Conservation (phyloP, 202 grass and related monocot genomes). For the Hordeum pubiflorum region DNA sequence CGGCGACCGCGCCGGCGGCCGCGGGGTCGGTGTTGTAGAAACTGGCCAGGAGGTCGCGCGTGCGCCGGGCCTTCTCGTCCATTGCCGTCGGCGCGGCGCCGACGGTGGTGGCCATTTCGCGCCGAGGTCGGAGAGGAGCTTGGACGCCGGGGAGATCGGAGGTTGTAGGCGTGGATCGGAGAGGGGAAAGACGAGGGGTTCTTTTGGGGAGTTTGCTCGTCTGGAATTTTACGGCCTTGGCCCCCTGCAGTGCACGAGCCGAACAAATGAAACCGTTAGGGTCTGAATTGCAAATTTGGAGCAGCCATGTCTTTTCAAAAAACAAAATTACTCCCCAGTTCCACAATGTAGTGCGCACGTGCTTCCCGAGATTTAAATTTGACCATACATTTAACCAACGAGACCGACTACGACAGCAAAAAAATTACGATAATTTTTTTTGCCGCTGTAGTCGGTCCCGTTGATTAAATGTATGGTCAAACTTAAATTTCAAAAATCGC, state of each 20-base stretch:
- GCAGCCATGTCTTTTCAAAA: too few species aligned
- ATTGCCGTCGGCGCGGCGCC: constrained; percentile 29
- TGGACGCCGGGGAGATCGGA: constrained; percentile 13
- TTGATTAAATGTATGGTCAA: too few species aligned
- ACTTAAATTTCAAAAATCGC: too few species aligned
- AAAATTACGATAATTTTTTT: too few species aligned
- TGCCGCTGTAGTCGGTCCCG: too few species aligned
- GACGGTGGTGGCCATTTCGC: constrained; percentile 41
- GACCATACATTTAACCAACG: too few species aligned
- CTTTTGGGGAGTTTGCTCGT: constrained; percentile 14
- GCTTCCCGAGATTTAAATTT: too few species aligned
- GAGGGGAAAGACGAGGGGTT: constrained; percentile 13
- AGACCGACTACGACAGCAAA: too few species aligned
- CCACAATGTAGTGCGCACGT: too few species aligned
- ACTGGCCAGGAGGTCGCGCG: constrained; percentile 85
- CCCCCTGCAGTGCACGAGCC: not conserved
- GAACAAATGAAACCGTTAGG: not conserved
- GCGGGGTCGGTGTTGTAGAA: constrained; percentile 79
- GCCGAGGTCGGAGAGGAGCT: constrained; percentile 7
- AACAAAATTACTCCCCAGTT: too few species aligned
- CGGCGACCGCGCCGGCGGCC: not conserved
- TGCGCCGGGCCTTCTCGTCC: constrained; percentile 93
- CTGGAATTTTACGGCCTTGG: not conserved
- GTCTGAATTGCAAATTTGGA: not conserved
- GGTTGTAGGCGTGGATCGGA: constrained; percentile 19